Evolutionary conservation across 352 stramenopile genomes (phyloP).

Genomic region (Phytophthora hybrid): DNA sequence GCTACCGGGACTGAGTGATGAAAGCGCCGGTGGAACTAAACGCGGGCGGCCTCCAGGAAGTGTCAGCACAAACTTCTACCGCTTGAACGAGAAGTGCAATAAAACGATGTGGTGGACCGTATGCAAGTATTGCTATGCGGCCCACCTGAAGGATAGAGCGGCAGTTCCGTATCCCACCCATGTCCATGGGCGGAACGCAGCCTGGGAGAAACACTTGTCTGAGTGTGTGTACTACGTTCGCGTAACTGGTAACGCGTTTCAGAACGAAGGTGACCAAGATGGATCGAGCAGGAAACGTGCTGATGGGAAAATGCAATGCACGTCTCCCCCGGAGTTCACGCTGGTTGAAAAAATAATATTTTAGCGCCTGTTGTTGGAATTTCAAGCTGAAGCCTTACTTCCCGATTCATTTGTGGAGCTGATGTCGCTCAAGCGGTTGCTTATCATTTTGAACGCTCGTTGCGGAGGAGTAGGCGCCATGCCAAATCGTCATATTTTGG

Average conservation of each 20-base stretch:
- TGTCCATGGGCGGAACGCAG: not conserved
- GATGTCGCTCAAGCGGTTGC: not conserved
- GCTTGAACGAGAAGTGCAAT: constrained; percentile 5
- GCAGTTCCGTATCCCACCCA: not conserved
- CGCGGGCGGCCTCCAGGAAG: constrained; percentile 2
- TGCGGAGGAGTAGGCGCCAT: constrained; percentile 2
- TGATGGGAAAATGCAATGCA: not conserved
- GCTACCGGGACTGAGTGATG: constrained; percentile 4
- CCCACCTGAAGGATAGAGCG: not conserved
- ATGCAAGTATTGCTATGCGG: constrained; percentile 9
- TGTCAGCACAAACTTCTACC: constrained; percentile 16
- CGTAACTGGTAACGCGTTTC: not conserved
- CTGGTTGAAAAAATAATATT: not conserved
- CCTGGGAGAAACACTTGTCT: too few relatives aligned
- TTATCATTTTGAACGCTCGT: constrained; percentile 15
- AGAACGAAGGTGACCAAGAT: not conserved
- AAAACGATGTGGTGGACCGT: constrained; percentile 9
- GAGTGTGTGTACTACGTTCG: constrained; percentile 6
- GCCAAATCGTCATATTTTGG: constrained; percentile 8
- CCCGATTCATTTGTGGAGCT: constrained; percentile 6
- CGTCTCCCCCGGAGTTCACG: not conserved
- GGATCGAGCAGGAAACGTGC: not conserved
- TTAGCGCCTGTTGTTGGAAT: constrained; percentile 1
- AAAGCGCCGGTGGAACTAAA: not conserved
- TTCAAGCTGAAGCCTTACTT: constrained; percentile 9